Evolutionary conservation across 2,329 filamentous ascomycete genomes (phyloP), one percentile per base, ranked within the genome.

Genomic region (Ilyonectria destructans): DNA sequence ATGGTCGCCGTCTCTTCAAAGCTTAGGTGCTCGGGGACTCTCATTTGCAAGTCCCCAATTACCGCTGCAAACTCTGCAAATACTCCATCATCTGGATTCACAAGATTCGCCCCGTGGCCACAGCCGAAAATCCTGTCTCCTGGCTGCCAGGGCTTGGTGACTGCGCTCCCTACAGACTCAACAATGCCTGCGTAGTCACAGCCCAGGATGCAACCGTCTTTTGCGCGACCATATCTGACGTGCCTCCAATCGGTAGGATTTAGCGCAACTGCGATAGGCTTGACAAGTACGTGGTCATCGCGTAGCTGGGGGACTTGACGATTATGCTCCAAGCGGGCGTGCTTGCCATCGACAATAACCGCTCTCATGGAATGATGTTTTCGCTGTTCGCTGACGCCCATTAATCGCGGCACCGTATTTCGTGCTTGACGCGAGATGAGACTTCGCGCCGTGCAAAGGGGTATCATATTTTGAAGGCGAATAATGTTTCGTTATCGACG

Each of bases 161-260:
- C 81, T 23, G 79, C 80, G 3, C 73, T 63, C 3, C 85, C 85
- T n/a, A 87, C 78, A 49, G 84, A 80, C 37, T 85, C 80, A 1
- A 88, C 81, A 15, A 83, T 73, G 21, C 86, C 85, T 33, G 82
- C 82, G 61, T 83, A 87, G 71, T 87, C 86, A 57, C 81, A 84
- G 17, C 84, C 84, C 40, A 80, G 63, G 29, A 74, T 69, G 5
- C 67, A 55, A 17, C 75, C 73, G 21, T 69, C 35, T n/a, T 52
- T 51, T 6, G 59, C 49, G 1, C 19, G 29, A 9, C 58, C 65
- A 17, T 43, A 33, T 17, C 78, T 62, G 26, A 82, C 70, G 52
- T 69, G 73, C 67, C 81, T 80, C 75, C 75, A 81, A 56, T 82
- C 80, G 0, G 77, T 77, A 0, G 78, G 80, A 49, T 82, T 81